Percentiles rank a stretch among this genome's conserved stretches.
These are phyloP conservation scores for Eucalyptus coolabah DNA, from an alignment of 345 rosid genomes.

Conservation along the genomic window DNA sequence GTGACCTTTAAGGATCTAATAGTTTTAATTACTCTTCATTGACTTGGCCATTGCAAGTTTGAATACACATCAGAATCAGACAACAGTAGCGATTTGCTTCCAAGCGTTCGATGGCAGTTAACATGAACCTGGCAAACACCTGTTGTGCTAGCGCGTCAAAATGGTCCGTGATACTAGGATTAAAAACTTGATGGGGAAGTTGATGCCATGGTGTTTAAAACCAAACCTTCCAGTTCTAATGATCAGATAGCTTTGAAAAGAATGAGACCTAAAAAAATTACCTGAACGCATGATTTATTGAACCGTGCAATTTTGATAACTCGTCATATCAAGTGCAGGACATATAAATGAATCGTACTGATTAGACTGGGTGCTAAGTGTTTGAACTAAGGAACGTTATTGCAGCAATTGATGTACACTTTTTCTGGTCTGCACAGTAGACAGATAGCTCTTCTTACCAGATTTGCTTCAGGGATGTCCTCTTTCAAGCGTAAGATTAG, in stretches of 20 bases:
- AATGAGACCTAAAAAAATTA: not conserved
- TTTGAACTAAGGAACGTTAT: not conserved
- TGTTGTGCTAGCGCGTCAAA: not conserved
- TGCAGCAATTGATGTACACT: not conserved
- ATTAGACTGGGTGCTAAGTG: not conserved
- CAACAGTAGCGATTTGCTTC: not conserved
- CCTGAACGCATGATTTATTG: not conserved
- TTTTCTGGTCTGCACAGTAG: not conserved
- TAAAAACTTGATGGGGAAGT: not conserved
- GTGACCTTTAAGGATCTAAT: not conserved
- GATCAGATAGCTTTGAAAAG: not conserved
- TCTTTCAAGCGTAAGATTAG: not conserved
- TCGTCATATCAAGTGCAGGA: not conserved
- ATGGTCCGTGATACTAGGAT: not conserved
- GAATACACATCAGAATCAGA: not conserved
- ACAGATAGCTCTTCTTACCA: not conserved
- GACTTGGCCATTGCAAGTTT: not conserved
- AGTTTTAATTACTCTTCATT: not conserved
- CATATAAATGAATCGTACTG: not conserved
- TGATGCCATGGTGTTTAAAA: not conserved
- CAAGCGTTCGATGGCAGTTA: not conserved
- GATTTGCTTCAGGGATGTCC: not conserved
- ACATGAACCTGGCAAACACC: not conserved
- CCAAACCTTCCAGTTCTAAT: not conserved
- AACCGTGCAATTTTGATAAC: not conserved